Base-by-base conservation (phyloP, 2,329 filamentous ascomycete genomes). In the Fusarium scirpi region DNA sequence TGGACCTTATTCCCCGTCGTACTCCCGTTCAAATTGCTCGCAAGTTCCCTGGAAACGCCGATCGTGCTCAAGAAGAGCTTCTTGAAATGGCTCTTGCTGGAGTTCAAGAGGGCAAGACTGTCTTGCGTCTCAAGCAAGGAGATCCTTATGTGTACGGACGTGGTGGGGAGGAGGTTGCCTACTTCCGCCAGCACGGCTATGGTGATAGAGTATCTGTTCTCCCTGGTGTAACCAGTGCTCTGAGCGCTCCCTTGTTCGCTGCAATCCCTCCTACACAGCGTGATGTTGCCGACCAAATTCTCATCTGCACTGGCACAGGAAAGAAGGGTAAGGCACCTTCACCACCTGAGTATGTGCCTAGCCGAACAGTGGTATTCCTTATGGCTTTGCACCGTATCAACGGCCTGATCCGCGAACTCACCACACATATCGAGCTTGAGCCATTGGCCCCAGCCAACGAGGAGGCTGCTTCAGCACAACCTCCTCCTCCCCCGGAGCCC, bases 21-120 rank as follows among this genome's bases (percentile, higher is more conserved):
- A 97, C 94, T 11, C 91, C 92, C 12, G 91, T 98, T 15, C 90
- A 93, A 75, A 99, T 99, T 74, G 95, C 96, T 7, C 92, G 94
- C 76, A 99, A 99, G 79, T 99, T 99, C 81, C 96, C 96, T 1
- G 96, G 96, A 24, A 98, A 99, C 80, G 96, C 96, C 43, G 96
- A 99, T 74, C 89, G 90, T 46, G 96, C 96, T 0, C 96, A 99
- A 78, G 90, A 94, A 76, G 96, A 99, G 80, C 89, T 99, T 7
- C 87, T 97, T 5, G 86, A 90, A 56, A 86, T 93, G 74, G 96
- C 94, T 0, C 84, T 97, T 4, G 87, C 88, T 5, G 94, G 90
- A 4, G 84, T 85, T 18, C 78, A 76, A 8, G 80, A 81, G 22
- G 96, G 96, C 15, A 90, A 92, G 78, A 92, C 89, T 2, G 96